Evolutionary conservation across 768 basidiomycete genomes (phyloP), one percentile per base, ranked within the genome.

Genomic region (Amanita thiersii): DNA sequence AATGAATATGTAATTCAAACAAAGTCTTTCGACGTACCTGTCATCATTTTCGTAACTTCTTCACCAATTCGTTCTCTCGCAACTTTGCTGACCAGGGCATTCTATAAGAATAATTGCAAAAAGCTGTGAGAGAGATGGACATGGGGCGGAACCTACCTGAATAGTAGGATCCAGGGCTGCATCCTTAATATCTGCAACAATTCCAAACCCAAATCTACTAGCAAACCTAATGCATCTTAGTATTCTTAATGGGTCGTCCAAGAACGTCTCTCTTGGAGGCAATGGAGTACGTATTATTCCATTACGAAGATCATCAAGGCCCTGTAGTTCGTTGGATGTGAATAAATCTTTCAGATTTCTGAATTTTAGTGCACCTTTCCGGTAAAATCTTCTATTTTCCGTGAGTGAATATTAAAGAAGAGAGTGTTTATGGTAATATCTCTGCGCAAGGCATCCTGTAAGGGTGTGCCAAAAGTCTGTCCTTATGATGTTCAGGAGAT

Each of bases 351-450:
- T n/a, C n/a, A n/a, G n/a, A n/a, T n/a, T n/a, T n/a, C n/a, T n/a
- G n/a, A n/a, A n/a, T n/a, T n/a, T n/a, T n/a, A n/a, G n/a, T n/a
- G n/a, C n/a, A 83, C 89, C 73, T 80, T 83, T 51, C 70, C 73
- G 1, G 91, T 94, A 52, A 73, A 73, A 56, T 99, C 96, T 55
- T 99, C 96, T 2, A 99, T 82, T 2, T 64, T 50, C 10, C 79
- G 74, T 1, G 83, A 81, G 53, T 96, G 91, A 1, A 99, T 75
- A 50, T 99, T 98, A 65, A 93, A 98, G 64, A 98, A 98, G 5
- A 99, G 66, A 0, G 94, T 69, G 55, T 99, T 99, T 59, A 99
- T 96, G 1, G 96, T 98, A 20, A 86, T 77, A 58, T 99, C 96
- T 52, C 96, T 70, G 39, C 96, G 70, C 36, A 86, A 58, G 2